These are phyloP conservation scores for Xerocomellus dryophilus DNA, from an alignment of 768 basidiomycete species.

Conservation along the genomic window DNA sequence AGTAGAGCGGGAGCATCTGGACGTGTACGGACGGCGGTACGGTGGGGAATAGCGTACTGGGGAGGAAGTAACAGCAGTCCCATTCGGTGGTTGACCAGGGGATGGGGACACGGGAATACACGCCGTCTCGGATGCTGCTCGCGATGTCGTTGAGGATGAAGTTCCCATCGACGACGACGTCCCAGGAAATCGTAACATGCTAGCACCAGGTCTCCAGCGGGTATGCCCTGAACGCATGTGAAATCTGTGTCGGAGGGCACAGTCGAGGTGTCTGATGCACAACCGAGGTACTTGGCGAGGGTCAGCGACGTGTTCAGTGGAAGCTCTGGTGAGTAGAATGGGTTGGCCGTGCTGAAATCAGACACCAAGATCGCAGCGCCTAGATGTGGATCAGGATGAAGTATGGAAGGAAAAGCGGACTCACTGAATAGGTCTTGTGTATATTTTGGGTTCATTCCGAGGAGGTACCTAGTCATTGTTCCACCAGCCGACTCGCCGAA, in stretches of 20 bases:
- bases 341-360: slow-evolving; percentile 12
- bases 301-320: slow-evolving; percentile 12
- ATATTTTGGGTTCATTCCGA: slow-evolving; percentile 15
- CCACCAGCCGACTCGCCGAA: slow-evolving; percentile 24
- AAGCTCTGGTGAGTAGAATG: slow-evolving; percentile 15
- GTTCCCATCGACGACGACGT: slow-evolving; percentile 17
- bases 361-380: slow-evolving; percentile 16
- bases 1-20: background rate
- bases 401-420: background rate
- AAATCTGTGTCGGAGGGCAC: background rate
- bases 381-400: background rate
- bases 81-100: slow-evolving; percentile 20
- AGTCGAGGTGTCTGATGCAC: slow-evolving; percentile 14
- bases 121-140: slow-evolving; percentile 12
- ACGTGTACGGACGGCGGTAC: slow-evolving; percentile 10
- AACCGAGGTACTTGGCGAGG: slow-evolving; percentile 16
- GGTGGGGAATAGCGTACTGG: slow-evolving; percentile 10
- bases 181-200: slow-evolving; percentile 9
- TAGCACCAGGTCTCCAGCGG: slow-evolving; percentile 5
- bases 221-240: slow-evolving; percentile 5
- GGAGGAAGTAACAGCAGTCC: slow-evolving; percentile 21
- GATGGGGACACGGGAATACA: slow-evolving; percentile 14
- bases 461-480: slow-evolving; percentile 15
- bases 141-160: slow-evolving; percentile 14
- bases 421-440: slow-evolving; percentile 21